These are phyloP conservation scores for Actinidia polygama DNA, from an alignment of 179 eudicot genomes.

Conservation along the genomic window DNA sequence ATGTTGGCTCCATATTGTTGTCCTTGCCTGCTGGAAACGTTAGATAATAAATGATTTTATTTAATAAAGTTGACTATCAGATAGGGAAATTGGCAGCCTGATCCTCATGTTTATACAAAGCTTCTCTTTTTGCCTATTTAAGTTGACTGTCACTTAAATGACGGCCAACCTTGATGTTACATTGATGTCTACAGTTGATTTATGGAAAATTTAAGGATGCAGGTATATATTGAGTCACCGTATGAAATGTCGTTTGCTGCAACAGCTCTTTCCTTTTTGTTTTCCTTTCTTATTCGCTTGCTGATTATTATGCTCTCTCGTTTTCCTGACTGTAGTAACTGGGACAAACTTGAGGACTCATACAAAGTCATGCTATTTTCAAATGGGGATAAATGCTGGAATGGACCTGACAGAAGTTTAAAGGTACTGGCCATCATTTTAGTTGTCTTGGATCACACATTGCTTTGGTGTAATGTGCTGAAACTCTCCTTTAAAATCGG, in stretches of 20 bases:
- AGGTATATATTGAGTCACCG: not conserved
- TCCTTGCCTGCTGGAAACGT: conserved; percentile 2
- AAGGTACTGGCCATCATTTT: conserved; percentile 49
- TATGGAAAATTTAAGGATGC: not conserved
- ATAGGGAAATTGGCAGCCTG: not conserved
- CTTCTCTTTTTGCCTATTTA: not conserved
- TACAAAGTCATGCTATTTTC: conserved; percentile 80
- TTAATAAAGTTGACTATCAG: not conserved
- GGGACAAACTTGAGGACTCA: conserved; percentile 93
- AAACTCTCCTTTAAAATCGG: not conserved
- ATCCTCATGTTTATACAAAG: not conserved
- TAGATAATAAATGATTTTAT: not conserved
- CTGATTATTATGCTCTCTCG: conserved; percentile 11
- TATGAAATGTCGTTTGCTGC: conserved; percentile 3
- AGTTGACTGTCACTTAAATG: not conserved
- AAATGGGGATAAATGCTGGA: conserved; percentile 97
- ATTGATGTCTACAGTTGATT: not conserved
- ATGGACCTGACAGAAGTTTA: conserved; percentile 97
- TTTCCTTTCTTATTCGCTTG: conserved; percentile 9
- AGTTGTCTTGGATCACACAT: not conserved
- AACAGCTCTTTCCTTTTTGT: not conserved
- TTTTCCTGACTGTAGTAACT: conserved; percentile 53
- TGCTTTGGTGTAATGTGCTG: not conserved
- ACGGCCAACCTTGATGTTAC: not conserved
- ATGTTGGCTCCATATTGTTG: not conserved